Conservation (phyloP, 148 eudicot genomes). For the Camellia granthamiana region DNA sequence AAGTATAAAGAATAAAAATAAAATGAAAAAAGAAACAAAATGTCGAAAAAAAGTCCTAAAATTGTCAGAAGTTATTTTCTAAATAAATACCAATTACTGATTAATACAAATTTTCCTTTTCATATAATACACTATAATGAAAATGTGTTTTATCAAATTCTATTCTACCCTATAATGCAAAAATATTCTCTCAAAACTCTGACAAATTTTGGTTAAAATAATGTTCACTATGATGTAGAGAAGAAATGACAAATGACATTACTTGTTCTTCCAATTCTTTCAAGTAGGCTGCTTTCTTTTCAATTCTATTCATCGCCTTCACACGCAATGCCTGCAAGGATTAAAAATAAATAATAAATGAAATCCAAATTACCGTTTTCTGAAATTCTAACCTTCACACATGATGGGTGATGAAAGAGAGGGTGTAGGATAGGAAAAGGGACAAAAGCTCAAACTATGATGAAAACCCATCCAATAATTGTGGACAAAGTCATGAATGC, state of each 20-base stretch:
- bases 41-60: not conserved
- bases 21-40: not conserved
- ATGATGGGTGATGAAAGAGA: not conserved
- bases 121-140: too few species aligned
- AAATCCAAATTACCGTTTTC: too few species aligned
- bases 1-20: too few species aligned
- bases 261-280: conserved; percentile 27
- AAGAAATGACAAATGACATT: not conserved
- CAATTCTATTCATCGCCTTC: conserved; percentile 1
- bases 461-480: too few species aligned
- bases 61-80: not conserved
- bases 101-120: not conserved
- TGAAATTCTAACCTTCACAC: not conserved
- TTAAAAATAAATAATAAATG: not conserved
- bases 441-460: too few species aligned
- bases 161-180: not conserved
- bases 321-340: conserved; percentile 24
- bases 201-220: not conserved
- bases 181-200: not conserved
- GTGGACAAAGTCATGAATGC: too few species aligned
- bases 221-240: not conserved
- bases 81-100: not conserved
- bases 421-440: too few species aligned
- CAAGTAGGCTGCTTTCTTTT: conserved; percentile 17
- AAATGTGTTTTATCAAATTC: too few species aligned